Percentiles rank a stretch among this genome's conserved stretches.
Evolutionary conservation across 345 rosid species (phyloP).

Genomic region (Viola odorata): DNA sequence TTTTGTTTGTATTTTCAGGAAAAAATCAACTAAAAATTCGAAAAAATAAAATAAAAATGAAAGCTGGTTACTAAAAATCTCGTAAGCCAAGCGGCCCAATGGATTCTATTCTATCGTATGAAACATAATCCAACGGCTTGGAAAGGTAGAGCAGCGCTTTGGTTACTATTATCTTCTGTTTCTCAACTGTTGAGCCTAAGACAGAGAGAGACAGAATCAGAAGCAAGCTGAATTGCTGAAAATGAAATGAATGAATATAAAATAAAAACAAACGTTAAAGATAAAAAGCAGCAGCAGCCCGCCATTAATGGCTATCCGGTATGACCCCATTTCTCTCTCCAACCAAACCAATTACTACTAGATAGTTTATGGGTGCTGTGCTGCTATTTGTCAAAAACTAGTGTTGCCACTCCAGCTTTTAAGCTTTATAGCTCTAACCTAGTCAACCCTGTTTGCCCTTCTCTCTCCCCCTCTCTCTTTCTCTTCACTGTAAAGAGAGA

Average conservation of each 20-base stretch:
- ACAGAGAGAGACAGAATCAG: background rate
- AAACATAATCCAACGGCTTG: no score
- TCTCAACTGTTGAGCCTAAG: background rate
- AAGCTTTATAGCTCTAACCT: background rate
- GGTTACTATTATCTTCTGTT: no score
- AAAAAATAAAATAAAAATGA: no score
- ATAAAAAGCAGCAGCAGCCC: slow-evolving; percentile 34
- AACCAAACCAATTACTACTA: no score
- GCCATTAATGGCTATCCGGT: slow-evolving; percentile 27
- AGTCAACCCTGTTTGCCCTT: slow-evolving; percentile 5
- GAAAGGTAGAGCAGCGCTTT: no score
- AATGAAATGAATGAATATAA: no score
- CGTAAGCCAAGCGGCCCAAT: no score
- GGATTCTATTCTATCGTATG: no score
- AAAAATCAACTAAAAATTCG: no score
- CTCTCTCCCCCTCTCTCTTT: background rate
- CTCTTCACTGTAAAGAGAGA: background rate
- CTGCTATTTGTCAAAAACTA: background rate
- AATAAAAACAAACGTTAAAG: background rate
- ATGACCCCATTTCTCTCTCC: background rate
- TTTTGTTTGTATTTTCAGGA: no score
- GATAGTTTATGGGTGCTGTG: no score
- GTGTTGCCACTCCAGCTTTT: background rate
- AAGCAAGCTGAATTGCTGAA: background rate
- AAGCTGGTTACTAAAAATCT: no score